phyloP scores from a whole-genome alignment of 2,329 filamentous ascomycete genomes.

The Penicillium sp. region DNA sequence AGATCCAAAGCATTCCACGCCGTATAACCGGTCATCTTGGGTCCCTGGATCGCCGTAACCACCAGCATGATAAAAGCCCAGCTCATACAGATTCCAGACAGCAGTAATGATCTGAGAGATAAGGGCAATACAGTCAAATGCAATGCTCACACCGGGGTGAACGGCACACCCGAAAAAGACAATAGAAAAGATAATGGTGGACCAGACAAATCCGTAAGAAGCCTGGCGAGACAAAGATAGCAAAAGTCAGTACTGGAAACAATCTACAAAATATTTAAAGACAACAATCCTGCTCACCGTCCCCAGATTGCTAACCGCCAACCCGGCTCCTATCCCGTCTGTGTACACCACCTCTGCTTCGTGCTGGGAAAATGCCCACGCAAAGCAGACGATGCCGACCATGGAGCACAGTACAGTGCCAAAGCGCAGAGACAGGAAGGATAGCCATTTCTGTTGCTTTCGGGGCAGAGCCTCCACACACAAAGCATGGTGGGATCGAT shows the following conservation, averaged over 20 bases:
- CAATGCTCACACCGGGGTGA: conserved; percentile 11
- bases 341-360: conserved; percentile 8
- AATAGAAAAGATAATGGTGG: conserved; percentile 17
- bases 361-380: conserved; percentile 16
- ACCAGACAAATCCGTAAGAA: conserved; percentile 16
- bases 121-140: conserved; percentile 14
- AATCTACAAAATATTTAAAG: too few relatives aligned
- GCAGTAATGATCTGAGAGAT: conserved; percentile 12
- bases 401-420: conserved; percentile 9
- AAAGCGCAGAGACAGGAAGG: conserved; percentile 14
- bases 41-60: conserved; percentile 8
- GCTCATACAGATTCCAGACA: conserved; percentile 10
- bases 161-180: conserved; percentile 17
- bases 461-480: conserved; percentile 15
- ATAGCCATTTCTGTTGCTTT: conserved; percentile 14
- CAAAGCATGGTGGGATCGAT: conserved; percentile 5
- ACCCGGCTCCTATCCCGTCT: conserved; percentile 13
- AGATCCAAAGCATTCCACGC: conserved; percentile 13
- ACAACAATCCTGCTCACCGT: conserved; percentile 10
- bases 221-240: conserved; percentile 2
- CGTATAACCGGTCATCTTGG: conserved; percentile 7
- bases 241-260: not conserved
- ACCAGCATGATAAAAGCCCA: conserved; percentile 7
- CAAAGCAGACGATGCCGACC: conserved; percentile 14
- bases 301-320: conserved; percentile 11